phyloP scores from a whole-genome alignment of 305 asterid genomes.

The Fraxinus paxiana region DNA sequence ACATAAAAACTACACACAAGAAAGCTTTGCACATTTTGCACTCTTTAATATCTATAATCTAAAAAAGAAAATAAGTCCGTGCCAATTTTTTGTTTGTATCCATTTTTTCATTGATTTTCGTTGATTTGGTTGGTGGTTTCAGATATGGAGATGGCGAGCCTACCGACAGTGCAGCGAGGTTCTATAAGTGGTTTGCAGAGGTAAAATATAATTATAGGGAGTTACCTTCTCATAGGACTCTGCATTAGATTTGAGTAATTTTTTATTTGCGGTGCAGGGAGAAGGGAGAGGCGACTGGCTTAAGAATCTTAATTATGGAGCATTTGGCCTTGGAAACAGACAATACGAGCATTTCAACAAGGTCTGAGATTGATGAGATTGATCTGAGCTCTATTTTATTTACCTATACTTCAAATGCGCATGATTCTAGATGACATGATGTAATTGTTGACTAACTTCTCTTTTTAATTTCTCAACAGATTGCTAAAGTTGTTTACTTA shows the following conservation, averaged over 20 bases:
- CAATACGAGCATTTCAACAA: slow-evolving; percentile 97
- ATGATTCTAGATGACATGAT: background rate
- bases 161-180: slow-evolving; percentile 90
- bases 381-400: background rate
- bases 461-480: slow-evolving; percentile 38
- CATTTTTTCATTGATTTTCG: slow-evolving; percentile 33
- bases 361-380: slow-evolving; percentile 32
- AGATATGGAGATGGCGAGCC: slow-evolving; percentile 99
- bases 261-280: slow-evolving; percentile 44
- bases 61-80: background rate
- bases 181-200: slow-evolving; percentile 88
- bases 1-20: background rate
- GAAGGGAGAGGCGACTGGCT: slow-evolving; percentile 70
- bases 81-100: slow-evolving; percentile 8
- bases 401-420: background rate
- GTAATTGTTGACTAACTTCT: background rate
- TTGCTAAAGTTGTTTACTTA: slow-evolving; percentile 41
- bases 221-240: background rate
- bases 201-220: slow-evolving; percentile 26
- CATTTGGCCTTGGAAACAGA: slow-evolving; percentile 91
- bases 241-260: slow-evolving; percentile 20
- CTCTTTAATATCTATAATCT: background rate
- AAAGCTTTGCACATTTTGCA: background rate
- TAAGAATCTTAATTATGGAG: slow-evolving; percentile 72
- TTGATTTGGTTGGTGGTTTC: slow-evolving; percentile 49